Evolutionary conservation across 202 grass and related monocot species (phyloP).

Genomic region (Schoenoplectus tabernaemontani): DNA sequence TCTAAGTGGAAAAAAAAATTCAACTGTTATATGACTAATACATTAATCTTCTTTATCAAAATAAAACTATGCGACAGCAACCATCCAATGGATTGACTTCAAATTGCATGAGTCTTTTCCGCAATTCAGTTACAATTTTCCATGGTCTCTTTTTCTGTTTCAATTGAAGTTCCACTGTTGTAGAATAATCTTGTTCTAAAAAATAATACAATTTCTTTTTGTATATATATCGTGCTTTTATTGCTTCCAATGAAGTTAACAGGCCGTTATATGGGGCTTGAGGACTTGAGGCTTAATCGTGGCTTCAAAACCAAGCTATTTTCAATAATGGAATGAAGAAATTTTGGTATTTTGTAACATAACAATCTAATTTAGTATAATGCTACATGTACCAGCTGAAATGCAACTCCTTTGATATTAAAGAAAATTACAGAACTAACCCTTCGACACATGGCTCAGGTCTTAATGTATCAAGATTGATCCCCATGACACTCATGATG

Average conservation of each 20-base stretch:
- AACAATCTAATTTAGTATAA: background rate
- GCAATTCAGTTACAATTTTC: too few species aligned
- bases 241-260: too few species aligned
- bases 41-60: background rate
- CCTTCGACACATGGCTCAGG: conserved; percentile 86
- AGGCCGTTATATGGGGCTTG: too few species aligned
- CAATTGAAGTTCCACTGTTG: too few species aligned
- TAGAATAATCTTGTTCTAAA: too few species aligned
- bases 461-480: conserved; percentile 75
- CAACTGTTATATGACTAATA: background rate
- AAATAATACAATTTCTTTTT: too few species aligned
- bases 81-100: too few species aligned
- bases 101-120: too few species aligned
- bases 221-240: too few species aligned
- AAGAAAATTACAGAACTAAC: conserved; percentile 36
- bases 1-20: too few species aligned
- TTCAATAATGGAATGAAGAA: background rate
- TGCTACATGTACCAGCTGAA: background rate
- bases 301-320: background rate
- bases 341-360: background rate
- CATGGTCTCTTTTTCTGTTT: too few species aligned
- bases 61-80: background rate
- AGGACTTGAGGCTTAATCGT: too few species aligned
- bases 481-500: conserved; percentile 98
- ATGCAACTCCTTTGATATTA: background rate